Evolutionary conservation across 2,329 filamentous ascomycete species (phyloP), one percentile per base, ranked within the genome.

Genomic region (Fusarium sp.): DNA sequence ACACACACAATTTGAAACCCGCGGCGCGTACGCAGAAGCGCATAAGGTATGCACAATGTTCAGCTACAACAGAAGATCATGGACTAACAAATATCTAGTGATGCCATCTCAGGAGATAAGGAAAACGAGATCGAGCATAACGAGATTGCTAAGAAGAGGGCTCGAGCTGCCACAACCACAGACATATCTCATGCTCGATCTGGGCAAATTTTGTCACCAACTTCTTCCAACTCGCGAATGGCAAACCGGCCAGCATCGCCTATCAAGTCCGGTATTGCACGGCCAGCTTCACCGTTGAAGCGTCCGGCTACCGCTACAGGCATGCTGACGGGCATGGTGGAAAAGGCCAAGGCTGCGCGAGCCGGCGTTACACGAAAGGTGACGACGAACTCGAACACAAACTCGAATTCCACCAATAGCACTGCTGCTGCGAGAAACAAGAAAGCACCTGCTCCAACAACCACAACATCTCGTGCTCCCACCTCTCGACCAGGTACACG

Each of bases 151-250:
- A 95, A 95, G 84, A 94, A 94, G 81, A 84, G 80, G 73, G 79
- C 82, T 18, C 86, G 84, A 43, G 84, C 80, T 41, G 78, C 80
- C 13, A 78, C 80, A 57, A 83, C 80, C 21, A 81, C 81, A 61
- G 83, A 81, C 26, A 67, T 78, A 66, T 73, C 80, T 70, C 62
- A 64, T 47, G 73, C 79, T 39, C 77, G 77, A 69, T 79, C 87
- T 65, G 81, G 85, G 49, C 85, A 91, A 77, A 86, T 97, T 37
- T 84, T 97, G 5, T 97, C 94, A 3, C 93, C 93, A 3, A 91
- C 92, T 53, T 94, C 93, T 0, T 91, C 91, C 61, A 97, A 97
- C 76, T 92, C 92, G 8, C 89, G 92, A 52, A 85, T 92, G 18
- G 82, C 71, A 61, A 77, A 78, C 21, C 86, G 88, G 48, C 80